phyloP scores from a whole-genome alignment of 2,329 filamentous ascomycete species.

The Fusarium sp. region DNA sequence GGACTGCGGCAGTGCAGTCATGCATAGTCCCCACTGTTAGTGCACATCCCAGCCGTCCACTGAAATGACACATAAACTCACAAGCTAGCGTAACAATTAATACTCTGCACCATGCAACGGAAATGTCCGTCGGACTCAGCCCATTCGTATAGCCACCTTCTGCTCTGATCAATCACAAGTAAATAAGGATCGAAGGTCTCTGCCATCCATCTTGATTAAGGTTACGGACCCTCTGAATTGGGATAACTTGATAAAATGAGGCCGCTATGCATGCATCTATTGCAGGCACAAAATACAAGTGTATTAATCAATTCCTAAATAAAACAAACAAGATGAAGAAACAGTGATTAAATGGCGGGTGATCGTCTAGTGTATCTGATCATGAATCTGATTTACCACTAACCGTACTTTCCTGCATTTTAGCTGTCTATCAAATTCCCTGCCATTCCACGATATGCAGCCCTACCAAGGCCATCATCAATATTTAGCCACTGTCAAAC shows the following conservation, averaged over 20 bases:
- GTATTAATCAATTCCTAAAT: neutral
- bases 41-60: neutral
- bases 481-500: slow-evolving; percentile 19
- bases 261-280: slow-evolving; percentile 8
- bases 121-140: slow-evolving; percentile 26
- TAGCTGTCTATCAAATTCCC: neutral
- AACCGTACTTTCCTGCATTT: neutral
- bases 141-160: slow-evolving; percentile 29
- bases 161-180: neutral
- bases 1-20: slow-evolving; percentile 21
- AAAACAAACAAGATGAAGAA: neutral
- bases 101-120: slow-evolving; percentile 11
- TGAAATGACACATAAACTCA: neutral
- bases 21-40: slow-evolving; percentile 22
- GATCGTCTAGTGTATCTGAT: neutral
- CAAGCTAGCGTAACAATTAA: slow-evolving; percentile 9
- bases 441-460: slow-evolving; percentile 22
- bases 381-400: neutral
- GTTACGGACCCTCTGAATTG: neutral
- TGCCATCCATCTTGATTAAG: slow-evolving; percentile 6
- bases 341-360: neutral
- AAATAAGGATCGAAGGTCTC: neutral
- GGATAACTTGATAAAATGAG: neutral
- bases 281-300: neutral
- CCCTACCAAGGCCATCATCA: neutral